A percentile compares a stretch with the other conserved stretches of the same genome.
These are phyloP conservation scores for Claviceps sp. DNA, from an alignment of 2,329 filamentous ascomycete genomes.

Conservation along the genomic window DNA sequence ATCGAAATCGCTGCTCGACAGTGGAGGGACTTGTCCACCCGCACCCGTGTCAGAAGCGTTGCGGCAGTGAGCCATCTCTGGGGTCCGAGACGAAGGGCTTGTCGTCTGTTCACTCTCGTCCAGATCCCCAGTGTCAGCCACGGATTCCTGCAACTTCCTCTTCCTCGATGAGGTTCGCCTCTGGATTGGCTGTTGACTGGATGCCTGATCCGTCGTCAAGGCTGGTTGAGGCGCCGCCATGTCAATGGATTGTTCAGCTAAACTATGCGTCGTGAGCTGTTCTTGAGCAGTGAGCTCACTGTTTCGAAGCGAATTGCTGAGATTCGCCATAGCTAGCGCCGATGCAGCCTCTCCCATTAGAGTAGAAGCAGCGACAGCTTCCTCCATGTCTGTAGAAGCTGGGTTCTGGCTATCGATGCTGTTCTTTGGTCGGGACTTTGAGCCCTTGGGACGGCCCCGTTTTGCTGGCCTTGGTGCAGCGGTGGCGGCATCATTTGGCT, in stretches of 20 bases:
- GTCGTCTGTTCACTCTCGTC: background rate
- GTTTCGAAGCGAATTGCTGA: background rate
- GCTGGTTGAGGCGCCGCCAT: background rate
- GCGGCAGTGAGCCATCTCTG: constrained; percentile 1
- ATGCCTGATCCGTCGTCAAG: background rate
- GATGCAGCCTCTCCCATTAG: background rate
- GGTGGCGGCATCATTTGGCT: constrained; percentile 6
- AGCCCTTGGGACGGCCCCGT: constrained; percentile 31
- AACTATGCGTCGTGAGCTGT: background rate
- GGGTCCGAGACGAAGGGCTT: background rate
- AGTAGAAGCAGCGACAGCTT: background rate
- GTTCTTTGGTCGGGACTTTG: constrained; percentile 28
- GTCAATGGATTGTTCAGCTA: background rate
- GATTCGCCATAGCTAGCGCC: background rate
- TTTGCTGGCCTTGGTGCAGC: constrained; percentile 16
- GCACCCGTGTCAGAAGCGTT: background rate
- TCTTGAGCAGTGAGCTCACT: background rate
- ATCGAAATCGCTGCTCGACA: background rate
- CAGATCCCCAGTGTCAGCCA: background rate
- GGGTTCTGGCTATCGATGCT: background rate
- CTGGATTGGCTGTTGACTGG: background rate
- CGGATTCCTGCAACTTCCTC: constrained; percentile 1
- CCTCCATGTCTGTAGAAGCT: background rate
- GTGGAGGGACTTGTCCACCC: background rate
- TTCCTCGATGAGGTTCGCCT: background rate